These are phyloP conservation scores for Mallotus japonicus DNA, from an alignment of 441 rosid genomes.

Conservation along the genomic window DNA sequence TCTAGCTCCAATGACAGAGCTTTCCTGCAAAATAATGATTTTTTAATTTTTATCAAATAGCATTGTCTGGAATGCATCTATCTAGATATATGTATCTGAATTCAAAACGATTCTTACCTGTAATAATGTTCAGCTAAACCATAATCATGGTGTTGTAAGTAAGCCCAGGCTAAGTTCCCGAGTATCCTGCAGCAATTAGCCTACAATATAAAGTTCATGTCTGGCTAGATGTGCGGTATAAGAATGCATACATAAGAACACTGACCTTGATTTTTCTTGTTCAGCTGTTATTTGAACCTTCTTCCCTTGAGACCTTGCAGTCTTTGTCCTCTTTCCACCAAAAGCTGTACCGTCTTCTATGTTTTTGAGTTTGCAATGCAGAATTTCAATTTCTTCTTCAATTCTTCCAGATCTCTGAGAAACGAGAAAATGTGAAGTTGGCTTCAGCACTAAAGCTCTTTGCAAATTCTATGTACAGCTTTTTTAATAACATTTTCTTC, in stretches of 20 bases:
- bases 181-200: constrained; percentile 44
- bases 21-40: constrained; percentile 44
- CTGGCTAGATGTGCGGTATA: not conserved
- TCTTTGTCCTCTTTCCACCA: constrained; percentile 56
- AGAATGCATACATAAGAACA: not conserved
- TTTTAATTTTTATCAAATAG: not conserved
- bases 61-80: not conserved
- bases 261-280: constrained; percentile 79
- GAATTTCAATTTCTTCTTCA: constrained; percentile 76
- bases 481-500: too few relatives aligned
- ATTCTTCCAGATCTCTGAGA: constrained; percentile 76
- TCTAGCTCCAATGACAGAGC: constrained; percentile 63
- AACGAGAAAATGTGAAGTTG: not conserved
- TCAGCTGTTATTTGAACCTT: constrained; percentile 59
- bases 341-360: constrained; percentile 57
- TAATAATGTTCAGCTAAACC: constrained; percentile 74
- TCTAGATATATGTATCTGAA: not conserved
- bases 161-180: constrained; percentile 95
- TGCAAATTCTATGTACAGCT: too few relatives aligned
- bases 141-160: constrained; percentile 67
- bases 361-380: constrained; percentile 54
- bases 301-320: constrained; percentile 71
- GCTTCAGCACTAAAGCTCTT: not conserved
- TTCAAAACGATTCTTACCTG: constrained; percentile 39
- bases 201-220: constrained; percentile 4